A percentile compares a stretch with the other conserved stretches of the same genome.
Evolutionary conservation across 2,329 filamentous ascomycete genomes (phyloP).

Genomic region (Talaromyces piceae): DNA sequence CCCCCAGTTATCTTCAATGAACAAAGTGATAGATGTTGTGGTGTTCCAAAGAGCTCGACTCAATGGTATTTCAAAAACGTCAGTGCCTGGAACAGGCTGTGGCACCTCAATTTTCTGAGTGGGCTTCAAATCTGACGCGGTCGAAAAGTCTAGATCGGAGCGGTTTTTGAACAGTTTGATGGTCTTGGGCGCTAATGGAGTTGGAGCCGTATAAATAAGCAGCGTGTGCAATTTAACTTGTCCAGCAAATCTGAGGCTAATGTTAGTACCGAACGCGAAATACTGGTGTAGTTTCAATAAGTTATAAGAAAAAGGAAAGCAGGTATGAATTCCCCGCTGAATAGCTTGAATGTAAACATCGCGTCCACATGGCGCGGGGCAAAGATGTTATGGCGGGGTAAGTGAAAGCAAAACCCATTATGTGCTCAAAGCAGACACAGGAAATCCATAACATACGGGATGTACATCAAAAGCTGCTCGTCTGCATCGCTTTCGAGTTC

Average conservation of each 20-base stretch:
- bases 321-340: no score
- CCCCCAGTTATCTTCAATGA: slow-evolving; percentile 89
- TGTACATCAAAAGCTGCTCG: slow-evolving; percentile 85
- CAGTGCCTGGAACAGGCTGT: slow-evolving; percentile 51
- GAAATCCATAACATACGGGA: slow-evolving; percentile 61
- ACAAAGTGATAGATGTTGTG: slow-evolving; percentile 73
- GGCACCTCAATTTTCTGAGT: slow-evolving; percentile 72
- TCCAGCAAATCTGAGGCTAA: slow-evolving; percentile 74
- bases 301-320: no score
- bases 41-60: slow-evolving; percentile 83
- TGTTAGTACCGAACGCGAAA: no score
- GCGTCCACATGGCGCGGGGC: slow-evolving; percentile 4
- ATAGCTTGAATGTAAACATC: no score
- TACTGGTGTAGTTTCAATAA: no score
- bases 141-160: slow-evolving; percentile 75
- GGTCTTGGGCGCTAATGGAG: slow-evolving; percentile 65
- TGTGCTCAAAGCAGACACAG: background rate
- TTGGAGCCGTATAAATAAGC: slow-evolving; percentile 70
- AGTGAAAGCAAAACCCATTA: background rate
- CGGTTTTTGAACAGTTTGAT: slow-evolving; percentile 84
- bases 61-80: slow-evolving; percentile 80
- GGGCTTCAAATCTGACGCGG: slow-evolving; percentile 60
- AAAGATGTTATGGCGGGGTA: slow-evolving; percentile 1
- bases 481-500: slow-evolving; percentile 81
- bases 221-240: slow-evolving; percentile 90